These are phyloP conservation scores for Prototheca cutis DNA, from an alignment of 163 green algal species.

Conservation along the genomic window DNA sequence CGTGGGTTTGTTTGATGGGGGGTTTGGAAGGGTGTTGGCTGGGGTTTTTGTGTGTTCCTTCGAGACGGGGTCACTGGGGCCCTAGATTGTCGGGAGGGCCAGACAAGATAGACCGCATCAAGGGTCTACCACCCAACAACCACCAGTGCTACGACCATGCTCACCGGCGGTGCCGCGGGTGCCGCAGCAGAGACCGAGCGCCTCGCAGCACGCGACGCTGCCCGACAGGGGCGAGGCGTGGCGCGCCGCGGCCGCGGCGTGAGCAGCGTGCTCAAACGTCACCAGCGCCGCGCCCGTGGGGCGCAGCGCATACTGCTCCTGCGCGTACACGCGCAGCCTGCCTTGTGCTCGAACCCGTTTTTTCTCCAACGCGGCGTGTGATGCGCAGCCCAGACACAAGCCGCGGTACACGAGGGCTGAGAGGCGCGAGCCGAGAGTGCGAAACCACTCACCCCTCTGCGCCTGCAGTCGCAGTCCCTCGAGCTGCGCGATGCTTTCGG, in stretches of 20 bases:
- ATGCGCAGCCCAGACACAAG: conserved; percentile 11
- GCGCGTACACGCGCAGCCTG: conserved; percentile 18
- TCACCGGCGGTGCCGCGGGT: background rate
- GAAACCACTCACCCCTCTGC: background rate
- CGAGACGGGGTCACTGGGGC: too few relatives aligned
- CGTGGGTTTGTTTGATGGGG: too few relatives aligned
- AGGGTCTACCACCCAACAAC: conserved; percentile 3
- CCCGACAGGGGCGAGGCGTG: conserved; percentile 20
- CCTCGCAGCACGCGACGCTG: background rate
- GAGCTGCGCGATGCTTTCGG: conserved; percentile 8
- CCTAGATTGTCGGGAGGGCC: too few relatives aligned
- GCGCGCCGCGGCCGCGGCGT: conserved; percentile 8
- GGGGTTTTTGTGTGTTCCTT: too few relatives aligned
- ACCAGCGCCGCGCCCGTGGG: conserved; percentile 27
- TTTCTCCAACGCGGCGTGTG: conserved; percentile 2
- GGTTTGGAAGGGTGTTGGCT: too few relatives aligned
- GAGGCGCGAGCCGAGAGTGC: background rate
- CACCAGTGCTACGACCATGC: background rate
- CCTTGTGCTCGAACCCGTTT: conserved; percentile 4
- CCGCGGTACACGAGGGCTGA: conserved; percentile 14
- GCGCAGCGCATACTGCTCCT: conserved; percentile 9
- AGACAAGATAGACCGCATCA: too few relatives aligned
- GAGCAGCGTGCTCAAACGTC: conserved; percentile 33
- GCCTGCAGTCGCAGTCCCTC: background rate
- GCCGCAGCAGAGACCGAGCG: conserved; percentile 2